These are phyloP conservation scores for Grosmannia clavigera DNA, from an alignment of 2,329 filamentous ascomycete genomes.

Conservation along the genomic window DNA sequence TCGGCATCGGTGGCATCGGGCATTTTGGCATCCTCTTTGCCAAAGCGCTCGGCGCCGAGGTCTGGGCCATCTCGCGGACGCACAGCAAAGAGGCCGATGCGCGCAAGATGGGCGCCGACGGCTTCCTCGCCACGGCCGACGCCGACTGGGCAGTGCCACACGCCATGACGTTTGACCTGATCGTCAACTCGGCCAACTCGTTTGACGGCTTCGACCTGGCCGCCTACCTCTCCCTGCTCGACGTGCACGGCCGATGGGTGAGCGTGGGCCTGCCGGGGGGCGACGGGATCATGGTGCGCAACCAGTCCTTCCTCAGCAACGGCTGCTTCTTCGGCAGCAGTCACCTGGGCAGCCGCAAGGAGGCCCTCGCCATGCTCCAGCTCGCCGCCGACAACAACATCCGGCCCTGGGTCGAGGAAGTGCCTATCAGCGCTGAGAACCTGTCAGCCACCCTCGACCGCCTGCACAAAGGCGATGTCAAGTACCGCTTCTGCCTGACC, in stretches of 20 bases:
- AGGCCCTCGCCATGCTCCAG: constrained; percentile 61
- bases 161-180: constrained; percentile 58
- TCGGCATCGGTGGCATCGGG: constrained; percentile 60
- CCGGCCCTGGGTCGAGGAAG: constrained; percentile 58
- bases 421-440: constrained; percentile 61
- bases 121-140: constrained; percentile 45
- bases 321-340: constrained; percentile 61
- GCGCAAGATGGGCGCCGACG: constrained; percentile 45
- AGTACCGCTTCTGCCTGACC: constrained; percentile 65
- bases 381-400: constrained; percentile 58
- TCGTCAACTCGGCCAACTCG: constrained; percentile 62
- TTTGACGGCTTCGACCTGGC: constrained; percentile 55
- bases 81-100: constrained; percentile 49
- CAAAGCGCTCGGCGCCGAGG: constrained; percentile 52
- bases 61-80: constrained; percentile 48
- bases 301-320: constrained; percentile 64
- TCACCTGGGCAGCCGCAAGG: constrained; percentile 57
- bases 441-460: constrained; percentile 57
- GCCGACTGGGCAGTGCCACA: constrained; percentile 45
- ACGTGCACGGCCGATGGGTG: constrained; percentile 71
- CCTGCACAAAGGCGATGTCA: constrained; percentile 57
- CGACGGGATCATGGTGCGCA: constrained; percentile 56
- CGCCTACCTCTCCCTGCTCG: constrained; percentile 66
- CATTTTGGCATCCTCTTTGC: constrained; percentile 61
- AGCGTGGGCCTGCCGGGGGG: constrained; percentile 71